phyloP scores from a whole-genome alignment of 495 filamentous ascomycete genomes.

The Cercophora scortea region DNA sequence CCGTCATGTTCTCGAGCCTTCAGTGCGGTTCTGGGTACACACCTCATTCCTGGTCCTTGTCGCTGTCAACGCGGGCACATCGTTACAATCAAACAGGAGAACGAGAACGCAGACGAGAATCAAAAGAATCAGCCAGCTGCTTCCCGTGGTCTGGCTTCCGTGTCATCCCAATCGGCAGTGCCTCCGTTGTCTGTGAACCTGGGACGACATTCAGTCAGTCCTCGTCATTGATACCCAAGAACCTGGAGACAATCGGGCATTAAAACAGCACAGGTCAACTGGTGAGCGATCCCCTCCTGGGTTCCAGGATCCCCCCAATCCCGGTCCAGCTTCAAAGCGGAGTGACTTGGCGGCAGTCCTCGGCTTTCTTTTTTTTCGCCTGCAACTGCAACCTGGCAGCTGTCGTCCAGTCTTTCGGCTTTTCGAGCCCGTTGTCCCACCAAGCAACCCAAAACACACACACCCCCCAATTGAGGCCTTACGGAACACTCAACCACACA shows the following conservation, averaged over 20 bases:
- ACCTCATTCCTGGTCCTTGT: not conserved
- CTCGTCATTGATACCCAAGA: constrained; percentile 26
- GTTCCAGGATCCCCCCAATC: constrained; percentile 5
- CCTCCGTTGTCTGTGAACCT: not conserved
- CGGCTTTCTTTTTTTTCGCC: constrained; percentile 5
- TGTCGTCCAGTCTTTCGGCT: constrained; percentile 2
- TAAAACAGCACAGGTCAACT: constrained; percentile 13
- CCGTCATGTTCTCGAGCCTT: constrained; percentile 7
- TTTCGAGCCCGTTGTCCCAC: constrained; percentile 13
- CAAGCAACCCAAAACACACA: constrained; percentile 8
- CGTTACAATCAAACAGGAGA: not conserved
- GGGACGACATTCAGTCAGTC: not conserved
- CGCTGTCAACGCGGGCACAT: not conserved
- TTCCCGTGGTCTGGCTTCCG: not conserved
- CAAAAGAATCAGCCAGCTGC: not conserved
- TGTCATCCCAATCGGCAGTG: not conserved
- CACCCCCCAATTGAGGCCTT: constrained; percentile 21
- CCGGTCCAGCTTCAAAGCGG: constrained; percentile 7
- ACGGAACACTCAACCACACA: constrained; percentile 21
- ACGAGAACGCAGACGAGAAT: not conserved
- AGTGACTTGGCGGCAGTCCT: constrained; percentile 5
- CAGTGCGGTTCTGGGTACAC: constrained; percentile 2
- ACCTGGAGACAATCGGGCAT: constrained; percentile 19
- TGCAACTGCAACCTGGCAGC: constrained; percentile 1
- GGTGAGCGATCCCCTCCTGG: constrained; percentile 7